phyloP scores from a whole-genome alignment of 257 asterid species.

The Fraxinus americana region DNA sequence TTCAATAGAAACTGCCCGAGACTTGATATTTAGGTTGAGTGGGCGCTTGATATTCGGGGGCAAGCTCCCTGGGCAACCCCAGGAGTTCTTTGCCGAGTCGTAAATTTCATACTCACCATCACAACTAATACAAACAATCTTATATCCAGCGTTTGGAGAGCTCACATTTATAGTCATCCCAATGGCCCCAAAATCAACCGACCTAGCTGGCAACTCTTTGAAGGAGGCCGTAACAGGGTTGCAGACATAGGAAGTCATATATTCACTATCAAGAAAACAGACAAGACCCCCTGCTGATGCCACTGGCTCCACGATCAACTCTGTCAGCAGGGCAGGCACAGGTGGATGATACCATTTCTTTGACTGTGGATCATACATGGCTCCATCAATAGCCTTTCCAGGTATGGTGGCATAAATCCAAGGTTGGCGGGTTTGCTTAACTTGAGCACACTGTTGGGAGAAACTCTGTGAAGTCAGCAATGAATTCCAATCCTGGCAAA shows the following conservation, averaged over 20 bases:
- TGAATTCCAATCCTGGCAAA: conserved; percentile 83
- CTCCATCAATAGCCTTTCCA: conserved; percentile 70
- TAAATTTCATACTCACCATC: conserved; percentile 83
- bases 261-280: conserved; percentile 82
- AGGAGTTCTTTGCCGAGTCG: conserved; percentile 53
- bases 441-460: conserved; percentile 63
- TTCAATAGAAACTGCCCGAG: conserved; percentile 64
- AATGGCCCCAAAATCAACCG: conserved; percentile 56
- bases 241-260: conserved; percentile 65
- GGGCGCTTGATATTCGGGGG: conserved; percentile 68
- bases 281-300: conserved; percentile 96
- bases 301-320: conserved; percentile 69
- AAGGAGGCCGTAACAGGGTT: conserved; percentile 85
- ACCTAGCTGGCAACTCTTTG: conserved; percentile 80
- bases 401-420: conserved; percentile 93
- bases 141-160: conserved; percentile 52
- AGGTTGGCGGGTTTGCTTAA: conserved; percentile 57
- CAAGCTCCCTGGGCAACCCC: conserved; percentile 69
- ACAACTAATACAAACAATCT: conserved; percentile 75
- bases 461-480: conserved; percentile 77
- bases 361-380: conserved; percentile 72
- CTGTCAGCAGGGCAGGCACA: conserved; percentile 69
- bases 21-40: conserved; percentile 77
- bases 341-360: conserved; percentile 95
- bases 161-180: conserved; percentile 65